Percentiles rank a stretch among this genome's conserved stretches.
These are phyloP conservation scores for Penicillium fuscoglaucum DNA, from an alignment of 2,329 filamentous ascomycete genomes.

Conservation along the genomic window DNA sequence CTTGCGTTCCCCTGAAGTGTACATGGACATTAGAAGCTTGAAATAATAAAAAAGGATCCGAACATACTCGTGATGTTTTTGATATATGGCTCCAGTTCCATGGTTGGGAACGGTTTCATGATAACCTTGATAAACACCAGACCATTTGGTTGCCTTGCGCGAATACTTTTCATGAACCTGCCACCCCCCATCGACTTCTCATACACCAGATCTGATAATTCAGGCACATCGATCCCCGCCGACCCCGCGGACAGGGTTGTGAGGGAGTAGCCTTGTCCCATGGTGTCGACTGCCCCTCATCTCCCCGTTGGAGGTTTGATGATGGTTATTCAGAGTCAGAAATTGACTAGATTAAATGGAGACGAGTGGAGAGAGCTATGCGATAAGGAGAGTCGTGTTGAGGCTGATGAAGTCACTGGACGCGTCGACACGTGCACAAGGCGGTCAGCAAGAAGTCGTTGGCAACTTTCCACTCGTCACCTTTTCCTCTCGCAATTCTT, in stretches of 20 bases:
- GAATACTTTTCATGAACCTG: slow-evolving; percentile 94
- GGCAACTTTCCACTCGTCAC: background rate
- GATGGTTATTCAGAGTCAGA: background rate
- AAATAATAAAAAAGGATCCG: background rate
- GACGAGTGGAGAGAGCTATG: background rate
- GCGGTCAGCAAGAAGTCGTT: slow-evolving; percentile 19
- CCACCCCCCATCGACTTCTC: slow-evolving; percentile 89
- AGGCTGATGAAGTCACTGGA: slow-evolving; percentile 25
- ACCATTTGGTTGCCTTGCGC: slow-evolving; percentile 85
- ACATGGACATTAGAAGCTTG: slow-evolving; percentile 4
- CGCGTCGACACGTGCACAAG: slow-evolving; percentile 24
- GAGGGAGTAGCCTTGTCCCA: slow-evolving; percentile 97
- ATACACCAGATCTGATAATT: slow-evolving; percentile 86
- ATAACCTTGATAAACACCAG: slow-evolving; percentile 92
- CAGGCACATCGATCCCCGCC: slow-evolving; percentile 89
- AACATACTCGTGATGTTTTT: slow-evolving; percentile 70
- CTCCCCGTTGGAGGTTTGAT: slow-evolving; percentile 19
- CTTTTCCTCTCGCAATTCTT: background rate
- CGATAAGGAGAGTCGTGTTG: slow-evolving; percentile 8
- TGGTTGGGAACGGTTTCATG: slow-evolving; percentile 83
- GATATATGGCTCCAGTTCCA: slow-evolving; percentile 78
- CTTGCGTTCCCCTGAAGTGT: slow-evolving; percentile 68
- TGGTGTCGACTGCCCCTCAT: slow-evolving; percentile 49
- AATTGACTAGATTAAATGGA: background rate
- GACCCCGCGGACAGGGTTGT: slow-evolving; percentile 88